Percentiles rank a stretch among this genome's conserved stretches.
Conservation (phyloP, 1,284 basidiomycete genomes). For the Mycena citricolor region DNA sequence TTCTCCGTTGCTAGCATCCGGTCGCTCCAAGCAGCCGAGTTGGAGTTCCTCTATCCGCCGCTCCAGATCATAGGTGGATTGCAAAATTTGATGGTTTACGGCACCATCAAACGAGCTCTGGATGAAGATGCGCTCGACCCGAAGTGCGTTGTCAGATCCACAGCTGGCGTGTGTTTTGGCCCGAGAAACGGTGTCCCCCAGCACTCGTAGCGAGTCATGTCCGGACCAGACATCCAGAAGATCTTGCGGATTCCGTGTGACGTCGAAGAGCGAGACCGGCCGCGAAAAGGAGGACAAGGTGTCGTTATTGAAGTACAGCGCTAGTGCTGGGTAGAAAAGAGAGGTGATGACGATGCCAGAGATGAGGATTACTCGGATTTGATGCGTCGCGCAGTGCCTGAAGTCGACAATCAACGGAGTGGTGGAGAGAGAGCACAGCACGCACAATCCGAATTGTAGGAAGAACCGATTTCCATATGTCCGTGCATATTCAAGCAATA, state of each 20-base stretch:
- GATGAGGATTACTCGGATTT: slow-evolving; percentile 91
- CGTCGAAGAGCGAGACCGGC: slow-evolving; percentile 62
- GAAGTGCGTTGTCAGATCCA: slow-evolving; percentile 67
- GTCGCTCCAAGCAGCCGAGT: slow-evolving; percentile 50
- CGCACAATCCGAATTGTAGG: slow-evolving; percentile 75
- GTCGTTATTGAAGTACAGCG: too few relatives aligned
- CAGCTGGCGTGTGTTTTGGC: slow-evolving; percentile 51
- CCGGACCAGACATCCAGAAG: slow-evolving; percentile 69
- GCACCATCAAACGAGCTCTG: slow-evolving; percentile 57
- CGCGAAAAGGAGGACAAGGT: slow-evolving; percentile 64
- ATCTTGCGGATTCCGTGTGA: slow-evolving; percentile 47
- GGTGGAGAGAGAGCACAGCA: slow-evolving; percentile 28
- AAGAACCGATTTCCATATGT: slow-evolving; percentile 53
- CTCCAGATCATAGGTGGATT: slow-evolving; percentile 65
- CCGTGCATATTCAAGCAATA: slow-evolving; percentile 37
- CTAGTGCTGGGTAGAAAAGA: slow-evolving; percentile 89
- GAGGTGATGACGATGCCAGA: slow-evolving; percentile 95
- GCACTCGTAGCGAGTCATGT: slow-evolving; percentile 56
- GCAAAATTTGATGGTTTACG: slow-evolving; percentile 58
- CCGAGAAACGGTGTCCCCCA: slow-evolving; percentile 69
- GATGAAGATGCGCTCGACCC: slow-evolving; percentile 76
- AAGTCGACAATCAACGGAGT: slow-evolving; percentile 13
- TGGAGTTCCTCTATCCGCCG: slow-evolving; percentile 50
- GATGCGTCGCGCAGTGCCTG: slow-evolving; percentile 85
- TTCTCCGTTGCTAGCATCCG: slow-evolving; percentile 30